Evolutionary conservation across 1,139 yeast species (phyloP).

Genomic region (Zygoascus sp.): DNA sequence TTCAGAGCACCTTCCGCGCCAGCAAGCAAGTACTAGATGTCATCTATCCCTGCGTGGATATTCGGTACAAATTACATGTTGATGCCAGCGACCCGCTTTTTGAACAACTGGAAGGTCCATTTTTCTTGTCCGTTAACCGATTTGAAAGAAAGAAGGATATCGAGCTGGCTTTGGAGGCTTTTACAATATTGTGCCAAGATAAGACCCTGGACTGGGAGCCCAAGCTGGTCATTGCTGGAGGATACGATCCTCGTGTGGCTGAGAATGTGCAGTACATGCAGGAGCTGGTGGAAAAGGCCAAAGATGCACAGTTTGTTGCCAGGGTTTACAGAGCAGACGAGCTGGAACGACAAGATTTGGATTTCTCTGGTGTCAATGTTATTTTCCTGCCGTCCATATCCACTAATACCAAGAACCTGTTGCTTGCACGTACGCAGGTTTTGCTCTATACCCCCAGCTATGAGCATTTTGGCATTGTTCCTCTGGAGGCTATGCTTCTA

Average conservation of each 20-base stretch:
- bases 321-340: background rate
- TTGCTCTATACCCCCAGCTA: constrained; percentile 82
- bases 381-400: constrained; percentile 79
- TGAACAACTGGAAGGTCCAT: constrained; percentile 28
- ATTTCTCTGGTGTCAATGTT: constrained; percentile 39
- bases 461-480: constrained; percentile 98
- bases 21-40: constrained; percentile 54
- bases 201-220: constrained; percentile 3
- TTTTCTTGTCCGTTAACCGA: constrained; percentile 74
- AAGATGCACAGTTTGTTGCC: constrained; percentile 17
- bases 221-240: constrained; percentile 78
- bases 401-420: constrained; percentile 57
- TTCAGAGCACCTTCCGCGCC: constrained; percentile 56
- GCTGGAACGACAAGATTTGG: background rate
- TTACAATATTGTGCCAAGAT: constrained; percentile 26
- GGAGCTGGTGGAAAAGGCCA: constrained; percentile 53
- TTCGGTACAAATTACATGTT: constrained; percentile 15
- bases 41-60: constrained; percentile 84
- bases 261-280: constrained; percentile 74
- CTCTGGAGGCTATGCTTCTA: constrained; percentile 86
- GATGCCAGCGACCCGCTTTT: constrained; percentile 5
- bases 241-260: constrained; percentile 69
- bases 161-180: constrained; percentile 68
- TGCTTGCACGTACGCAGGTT: constrained; percentile 54
- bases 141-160: constrained; percentile 85